phyloP scores from a whole-genome alignment of 805 yeast genomes.

The Schizosaccharomyces octosporus region DNA sequence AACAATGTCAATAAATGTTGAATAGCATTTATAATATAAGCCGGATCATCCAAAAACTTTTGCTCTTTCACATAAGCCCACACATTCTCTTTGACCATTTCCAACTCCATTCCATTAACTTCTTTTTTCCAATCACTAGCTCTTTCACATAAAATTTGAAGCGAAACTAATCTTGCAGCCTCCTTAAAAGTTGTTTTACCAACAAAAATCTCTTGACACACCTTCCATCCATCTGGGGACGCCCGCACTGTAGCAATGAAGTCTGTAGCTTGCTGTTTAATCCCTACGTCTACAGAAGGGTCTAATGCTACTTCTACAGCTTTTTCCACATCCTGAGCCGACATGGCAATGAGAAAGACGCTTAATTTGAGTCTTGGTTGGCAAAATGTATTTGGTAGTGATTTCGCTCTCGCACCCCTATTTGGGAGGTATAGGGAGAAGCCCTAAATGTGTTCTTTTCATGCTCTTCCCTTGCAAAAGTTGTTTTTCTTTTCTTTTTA shows the following conservation, averaged over 20 bases:
- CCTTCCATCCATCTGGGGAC: conserved; percentile 24
- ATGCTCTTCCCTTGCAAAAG: no score
- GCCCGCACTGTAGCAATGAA: conserved; percentile 21
- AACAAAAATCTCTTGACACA: conserved; percentile 19
- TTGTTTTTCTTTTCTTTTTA: no score
- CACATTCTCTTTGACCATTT: neutral
- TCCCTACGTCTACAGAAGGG: conserved; percentile 33
- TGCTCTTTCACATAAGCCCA: conserved; percentile 4
- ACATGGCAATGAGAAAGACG: neutral
- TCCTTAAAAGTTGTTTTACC: conserved; percentile 11
- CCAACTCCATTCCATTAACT: neutral
- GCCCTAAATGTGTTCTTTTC: no score
- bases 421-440: no score
- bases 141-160: neutral
- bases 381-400: neutral
- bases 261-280: conserved; percentile 17
- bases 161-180: neutral
- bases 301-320: conserved; percentile 68
- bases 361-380: neutral
- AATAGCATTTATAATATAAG: conserved; percentile 29
- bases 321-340: conserved; percentile 42
- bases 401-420: no score
- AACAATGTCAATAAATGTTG: conserved; percentile 30
- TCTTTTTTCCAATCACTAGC: neutral
- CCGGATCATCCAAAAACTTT: conserved; percentile 14